Evolutionary conservation across 495 filamentous ascomycete species (phyloP).

Genomic region (Trichoderma asperelloides): DNA sequence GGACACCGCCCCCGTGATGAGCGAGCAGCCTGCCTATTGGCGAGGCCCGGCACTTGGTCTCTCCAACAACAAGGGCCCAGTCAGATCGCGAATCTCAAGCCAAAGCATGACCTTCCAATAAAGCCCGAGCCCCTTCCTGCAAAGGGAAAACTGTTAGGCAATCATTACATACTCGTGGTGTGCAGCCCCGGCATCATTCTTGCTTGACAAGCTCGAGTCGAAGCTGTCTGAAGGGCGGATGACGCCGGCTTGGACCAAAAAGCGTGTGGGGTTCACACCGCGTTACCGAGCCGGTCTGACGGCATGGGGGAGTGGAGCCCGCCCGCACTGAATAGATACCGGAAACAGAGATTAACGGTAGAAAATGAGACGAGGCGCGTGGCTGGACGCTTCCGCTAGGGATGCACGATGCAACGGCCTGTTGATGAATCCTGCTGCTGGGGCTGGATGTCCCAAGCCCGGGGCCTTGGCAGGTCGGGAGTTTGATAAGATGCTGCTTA

Average conservation of each 20-base stretch:
- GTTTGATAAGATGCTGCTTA: too few species aligned
- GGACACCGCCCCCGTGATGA: neutral
- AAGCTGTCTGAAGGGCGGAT: neutral
- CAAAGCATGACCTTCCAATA: neutral
- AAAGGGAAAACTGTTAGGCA: neutral
- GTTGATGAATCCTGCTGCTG: too few species aligned
- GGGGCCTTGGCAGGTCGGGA: too few species aligned
- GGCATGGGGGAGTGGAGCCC: neutral
- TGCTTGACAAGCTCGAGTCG: too few species aligned
- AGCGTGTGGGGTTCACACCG: neutral
- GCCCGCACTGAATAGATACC: neutral
- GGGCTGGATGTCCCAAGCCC: too few species aligned
- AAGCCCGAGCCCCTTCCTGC: neutral
- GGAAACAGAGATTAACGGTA: neutral
- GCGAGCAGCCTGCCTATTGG: neutral
- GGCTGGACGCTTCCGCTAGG: too few species aligned
- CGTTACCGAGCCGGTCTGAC: slow-evolving; percentile 4
- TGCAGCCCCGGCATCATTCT: too few species aligned
- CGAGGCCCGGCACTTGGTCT: neutral
- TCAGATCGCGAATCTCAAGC: neutral
- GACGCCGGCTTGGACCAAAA: neutral
- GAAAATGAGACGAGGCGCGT: neutral
- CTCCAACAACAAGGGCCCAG: neutral
- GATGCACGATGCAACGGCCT: too few species aligned
- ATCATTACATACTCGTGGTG: slow-evolving; percentile 2